phyloP scores from a whole-genome alignment of 163 green algal genomes.

The Scenedesmus sp. region DNA sequence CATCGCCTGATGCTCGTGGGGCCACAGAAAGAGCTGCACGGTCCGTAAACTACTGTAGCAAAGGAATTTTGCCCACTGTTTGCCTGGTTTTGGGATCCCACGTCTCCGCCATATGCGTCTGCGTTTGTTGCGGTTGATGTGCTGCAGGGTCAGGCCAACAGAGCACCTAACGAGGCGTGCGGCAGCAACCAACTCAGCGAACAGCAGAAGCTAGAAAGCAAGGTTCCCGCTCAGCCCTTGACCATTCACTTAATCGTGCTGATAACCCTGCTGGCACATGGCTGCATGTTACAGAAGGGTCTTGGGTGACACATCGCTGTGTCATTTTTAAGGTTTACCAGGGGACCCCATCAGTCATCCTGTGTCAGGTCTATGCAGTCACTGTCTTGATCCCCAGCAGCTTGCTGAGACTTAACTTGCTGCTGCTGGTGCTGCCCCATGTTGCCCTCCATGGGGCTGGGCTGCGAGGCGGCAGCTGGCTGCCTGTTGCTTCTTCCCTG shows the following conservation, averaged over 20 bases:
- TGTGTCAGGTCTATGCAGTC: constrained; percentile 22
- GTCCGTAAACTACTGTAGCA: constrained; percentile 77
- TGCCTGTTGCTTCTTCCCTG: not conserved
- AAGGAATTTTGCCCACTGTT: constrained; percentile 93
- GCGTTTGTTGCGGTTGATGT: not conserved
- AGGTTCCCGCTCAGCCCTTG: not conserved
- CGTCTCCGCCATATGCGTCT: constrained; percentile 49
- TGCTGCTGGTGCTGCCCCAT: not conserved
- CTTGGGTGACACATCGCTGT: not conserved
- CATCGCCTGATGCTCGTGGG: not conserved
- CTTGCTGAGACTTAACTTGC: not conserved
- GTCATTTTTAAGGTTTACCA: not conserved
- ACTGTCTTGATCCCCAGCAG: not conserved
- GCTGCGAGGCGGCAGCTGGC: not conserved
- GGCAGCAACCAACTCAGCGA: not conserved
- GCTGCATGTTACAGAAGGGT: not conserved
- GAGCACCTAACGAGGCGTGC: not conserved
- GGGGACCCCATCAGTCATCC: not conserved
- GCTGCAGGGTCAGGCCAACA: not conserved
- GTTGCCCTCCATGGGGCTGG: not conserved
- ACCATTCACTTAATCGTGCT: too few relatives aligned
- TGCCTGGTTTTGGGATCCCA: constrained; percentile 80
- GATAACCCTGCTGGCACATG: too few relatives aligned
- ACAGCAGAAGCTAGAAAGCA: not conserved
- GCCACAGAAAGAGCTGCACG: not conserved